These are phyloP conservation scores for Rhexocercosporidium sp. DNA, from an alignment of 2,329 filamentous ascomycete genomes.

Conservation along the genomic window DNA sequence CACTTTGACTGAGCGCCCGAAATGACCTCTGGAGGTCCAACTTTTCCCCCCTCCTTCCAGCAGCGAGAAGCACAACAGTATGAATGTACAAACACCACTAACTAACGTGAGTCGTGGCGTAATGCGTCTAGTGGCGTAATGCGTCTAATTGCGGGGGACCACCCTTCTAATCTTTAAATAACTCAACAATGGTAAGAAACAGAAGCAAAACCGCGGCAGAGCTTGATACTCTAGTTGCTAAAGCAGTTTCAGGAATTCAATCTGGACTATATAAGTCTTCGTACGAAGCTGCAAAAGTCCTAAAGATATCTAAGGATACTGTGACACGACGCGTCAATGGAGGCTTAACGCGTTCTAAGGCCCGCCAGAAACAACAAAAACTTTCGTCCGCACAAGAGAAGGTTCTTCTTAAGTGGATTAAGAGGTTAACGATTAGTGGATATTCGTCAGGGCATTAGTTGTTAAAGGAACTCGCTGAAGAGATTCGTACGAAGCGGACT, in stretches of 20 bases:
- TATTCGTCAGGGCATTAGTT: background rate
- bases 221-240: too few species aligned
- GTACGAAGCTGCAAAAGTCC: background rate
- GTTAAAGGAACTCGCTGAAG: background rate
- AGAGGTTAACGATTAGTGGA: background rate
- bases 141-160: too few species aligned
- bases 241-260: too few species aligned
- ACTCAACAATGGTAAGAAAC: too few species aligned
- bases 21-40: too few species aligned
- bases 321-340: background rate
- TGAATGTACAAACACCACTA: too few species aligned
- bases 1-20: too few species aligned
- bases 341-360: background rate
- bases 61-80: too few species aligned
- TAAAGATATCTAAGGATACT: background rate
- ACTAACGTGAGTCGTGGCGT: background rate
- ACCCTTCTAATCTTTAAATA: too few species aligned
- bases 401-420: background rate
- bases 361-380: background rate
- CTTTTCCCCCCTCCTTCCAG: too few species aligned
- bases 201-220: too few species aligned
- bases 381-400: background rate
- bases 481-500: background rate
- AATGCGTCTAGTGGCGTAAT: background rate
- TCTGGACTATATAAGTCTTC: background rate